Evolutionary conservation across 805 yeast genomes (phyloP).

Genomic region (Soucietia sequanensis): DNA sequence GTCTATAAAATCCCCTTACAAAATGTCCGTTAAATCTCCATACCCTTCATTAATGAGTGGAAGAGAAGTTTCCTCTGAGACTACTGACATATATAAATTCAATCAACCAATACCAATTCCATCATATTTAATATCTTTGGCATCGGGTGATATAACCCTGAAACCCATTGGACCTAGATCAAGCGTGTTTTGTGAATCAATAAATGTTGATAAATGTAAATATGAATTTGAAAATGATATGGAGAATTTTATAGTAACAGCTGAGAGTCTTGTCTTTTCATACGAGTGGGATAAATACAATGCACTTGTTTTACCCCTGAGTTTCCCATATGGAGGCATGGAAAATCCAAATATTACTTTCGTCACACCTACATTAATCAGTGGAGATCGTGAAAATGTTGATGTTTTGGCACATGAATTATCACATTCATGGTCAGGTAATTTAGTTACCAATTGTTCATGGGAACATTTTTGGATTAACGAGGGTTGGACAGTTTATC

Average conservation of each 20-base stretch:
- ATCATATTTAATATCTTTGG: slow-evolving; percentile 77
- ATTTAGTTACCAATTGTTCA: slow-evolving; percentile 82
- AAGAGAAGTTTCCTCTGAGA: slow-evolving; percentile 21
- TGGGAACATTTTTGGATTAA: slow-evolving; percentile 96
- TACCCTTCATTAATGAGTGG: slow-evolving; percentile 78
- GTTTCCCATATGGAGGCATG: slow-evolving; percentile 91
- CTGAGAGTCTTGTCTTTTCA: slow-evolving; percentile 71
- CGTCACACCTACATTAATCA: slow-evolving; percentile 83
- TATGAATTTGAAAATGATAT: slow-evolving; percentile 80
- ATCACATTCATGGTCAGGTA: slow-evolving; percentile 93
- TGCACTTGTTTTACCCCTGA: slow-evolving; percentile 73
- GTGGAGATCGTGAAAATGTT: slow-evolving; percentile 82
- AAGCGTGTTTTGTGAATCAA: slow-evolving; percentile 75
- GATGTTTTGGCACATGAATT: slow-evolving; percentile 92
- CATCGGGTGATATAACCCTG: slow-evolving; percentile 72
- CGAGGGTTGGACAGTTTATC: slow-evolving; percentile 94
- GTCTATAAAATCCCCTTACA: slow-evolving; percentile 66
- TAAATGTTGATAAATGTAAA: slow-evolving; percentile 62
- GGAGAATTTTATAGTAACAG: slow-evolving; percentile 74
- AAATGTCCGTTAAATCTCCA: slow-evolving; percentile 58
- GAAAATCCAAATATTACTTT: slow-evolving; percentile 90
- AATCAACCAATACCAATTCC: slow-evolving; percentile 84
- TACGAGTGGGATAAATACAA: slow-evolving; percentile 88
- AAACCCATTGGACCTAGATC: slow-evolving; percentile 85
- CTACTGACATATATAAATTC: slow-evolving; percentile 41